Base-by-base conservation (phyloP, 257 asterid genomes). In the Apocynum venetum region DNA sequence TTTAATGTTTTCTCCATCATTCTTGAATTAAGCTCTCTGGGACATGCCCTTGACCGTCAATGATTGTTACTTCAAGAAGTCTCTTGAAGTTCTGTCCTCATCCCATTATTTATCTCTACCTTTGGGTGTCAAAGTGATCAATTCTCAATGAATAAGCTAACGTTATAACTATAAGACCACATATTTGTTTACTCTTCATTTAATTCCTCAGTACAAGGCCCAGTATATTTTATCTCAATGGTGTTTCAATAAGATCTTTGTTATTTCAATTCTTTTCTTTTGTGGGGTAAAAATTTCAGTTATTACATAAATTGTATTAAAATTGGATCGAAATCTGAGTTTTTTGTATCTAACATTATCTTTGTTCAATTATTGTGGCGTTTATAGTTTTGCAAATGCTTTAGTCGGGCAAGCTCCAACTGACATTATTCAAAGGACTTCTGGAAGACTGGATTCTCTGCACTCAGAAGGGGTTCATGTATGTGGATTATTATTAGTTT, bases 391-490 rank as follows among this genome's bases (percentile, higher is more conserved):
- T 83, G 88, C 97, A 53, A 90, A 89, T 88, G 91, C 94, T 77
- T 88, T 96, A 85, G 85, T 91, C 78, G 99, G 98, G 80, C 85
- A 86, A 78, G 80, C 96, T 74, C 91, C 95, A 51, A 88, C 78
- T 86, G 99, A 96, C 82, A 80, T 90, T 69, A 73, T 85, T 80
- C 97, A 90, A 80, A 87, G 88, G 87, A 91, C 95, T 76, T 82
- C 92, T 66, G 92, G 97, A 72, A 90, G 99, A 82, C 96, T 96
- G 77, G 99, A 93, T 80, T 80, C 92, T 84, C 96, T 96, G 85
- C 97, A 96, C 82, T 93, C 98, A 73, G 99, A 96, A 92, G 97
- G 99, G 77, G 91, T 96, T 83, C 99, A 96, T 85, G 99, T 96
- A 91, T 67, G 97, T 72, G 75, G 67, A 76, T 74, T 57, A 7